These are phyloP conservation scores for Aspergillus nanangensis DNA, from an alignment of 495 filamentous ascomycete species.

Conservation along the genomic window DNA sequence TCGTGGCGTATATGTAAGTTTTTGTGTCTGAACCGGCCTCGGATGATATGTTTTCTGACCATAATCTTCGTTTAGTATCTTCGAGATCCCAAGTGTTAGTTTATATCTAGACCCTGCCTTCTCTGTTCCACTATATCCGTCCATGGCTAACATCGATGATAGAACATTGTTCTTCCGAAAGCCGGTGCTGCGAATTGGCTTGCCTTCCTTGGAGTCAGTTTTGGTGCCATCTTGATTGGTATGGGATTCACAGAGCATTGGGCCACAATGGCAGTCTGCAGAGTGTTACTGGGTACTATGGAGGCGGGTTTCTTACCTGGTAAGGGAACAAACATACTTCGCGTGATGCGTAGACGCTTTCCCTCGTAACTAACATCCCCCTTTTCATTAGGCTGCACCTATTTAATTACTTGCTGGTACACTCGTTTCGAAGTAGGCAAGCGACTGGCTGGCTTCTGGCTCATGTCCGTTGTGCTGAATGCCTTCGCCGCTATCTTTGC, in stretches of 20 bases:
- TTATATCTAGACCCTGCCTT: too few species aligned
- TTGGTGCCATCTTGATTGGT: conserved; percentile 11
- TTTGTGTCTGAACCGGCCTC: background rate
- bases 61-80: background rate
- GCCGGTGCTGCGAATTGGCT: conserved; percentile 14
- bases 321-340: background rate
- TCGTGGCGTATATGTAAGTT: conserved; percentile 12
- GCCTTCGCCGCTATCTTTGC: conserved; percentile 12
- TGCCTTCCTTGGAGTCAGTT: conserved; percentile 9
- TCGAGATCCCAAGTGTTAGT: conserved; percentile 14
- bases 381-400: conserved; percentile 5
- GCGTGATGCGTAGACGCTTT: too few species aligned
- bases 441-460: conserved; percentile 10
- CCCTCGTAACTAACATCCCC: background rate
- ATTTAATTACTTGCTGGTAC: conserved; percentile 15
- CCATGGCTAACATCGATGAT: background rate
- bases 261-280: conserved; percentile 9
- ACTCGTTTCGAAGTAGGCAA: conserved; percentile 14
- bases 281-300: conserved; percentile 5
- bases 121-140: background rate
- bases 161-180: conserved; percentile 13
- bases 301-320: conserved; percentile 14
- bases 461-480: conserved; percentile 12
- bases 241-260: conserved; percentile 13
- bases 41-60: background rate